Conservation (phyloP, 2,329 filamentous ascomycete species). For the Trichophyton verrucosum region DNA sequence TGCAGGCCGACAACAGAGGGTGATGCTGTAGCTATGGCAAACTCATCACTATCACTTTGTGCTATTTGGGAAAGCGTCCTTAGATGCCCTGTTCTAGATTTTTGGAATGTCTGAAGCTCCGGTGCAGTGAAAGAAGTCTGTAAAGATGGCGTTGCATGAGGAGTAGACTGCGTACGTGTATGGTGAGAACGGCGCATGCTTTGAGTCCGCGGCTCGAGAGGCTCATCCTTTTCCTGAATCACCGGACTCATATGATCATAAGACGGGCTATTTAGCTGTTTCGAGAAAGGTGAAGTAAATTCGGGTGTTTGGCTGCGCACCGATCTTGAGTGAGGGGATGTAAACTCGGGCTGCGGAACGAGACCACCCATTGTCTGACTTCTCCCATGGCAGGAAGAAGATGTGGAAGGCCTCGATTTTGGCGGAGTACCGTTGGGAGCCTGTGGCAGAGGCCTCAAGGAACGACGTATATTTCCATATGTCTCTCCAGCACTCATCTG, state of each 20-base stretch:
- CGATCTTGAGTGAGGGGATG: not conserved
- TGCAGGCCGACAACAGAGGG: slow-evolving; percentile 82
- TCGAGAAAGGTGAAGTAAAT: not conserved
- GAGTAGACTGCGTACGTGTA: slow-evolving; percentile 21
- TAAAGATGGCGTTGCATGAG: slow-evolving; percentile 18
- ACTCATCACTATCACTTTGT: slow-evolving; percentile 63
- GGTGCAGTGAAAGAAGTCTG: slow-evolving; percentile 36
- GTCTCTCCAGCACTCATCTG: slow-evolving; percentile 45
- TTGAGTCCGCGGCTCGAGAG: not conserved
- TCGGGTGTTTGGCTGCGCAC: slow-evolving; percentile 14
- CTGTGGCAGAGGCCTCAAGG: slow-evolving; percentile 61
- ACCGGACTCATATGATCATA: not conserved
- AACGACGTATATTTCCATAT: slow-evolving; percentile 62
- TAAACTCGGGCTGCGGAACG: slow-evolving; percentile 18
- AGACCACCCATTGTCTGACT: slow-evolving; percentile 53
- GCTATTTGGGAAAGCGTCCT: slow-evolving; percentile 76
- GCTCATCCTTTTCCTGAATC: not conserved
- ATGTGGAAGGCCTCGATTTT: slow-evolving; percentile 17
- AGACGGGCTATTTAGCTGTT: not conserved
- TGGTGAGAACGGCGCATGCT: slow-evolving; percentile 21
- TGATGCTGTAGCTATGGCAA: slow-evolving; percentile 61
- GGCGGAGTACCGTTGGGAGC: slow-evolving; percentile 43
- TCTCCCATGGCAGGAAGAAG: slow-evolving; percentile 35
- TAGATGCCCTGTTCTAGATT: slow-evolving; percentile 80
- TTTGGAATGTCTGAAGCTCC: slow-evolving; percentile 69